Percentiles rank a stretch among this genome's conserved stretches.
Evolutionary conservation across 371 early-diverging fungal genomes (phyloP).

Genomic region (Funneliformis caledonium): DNA sequence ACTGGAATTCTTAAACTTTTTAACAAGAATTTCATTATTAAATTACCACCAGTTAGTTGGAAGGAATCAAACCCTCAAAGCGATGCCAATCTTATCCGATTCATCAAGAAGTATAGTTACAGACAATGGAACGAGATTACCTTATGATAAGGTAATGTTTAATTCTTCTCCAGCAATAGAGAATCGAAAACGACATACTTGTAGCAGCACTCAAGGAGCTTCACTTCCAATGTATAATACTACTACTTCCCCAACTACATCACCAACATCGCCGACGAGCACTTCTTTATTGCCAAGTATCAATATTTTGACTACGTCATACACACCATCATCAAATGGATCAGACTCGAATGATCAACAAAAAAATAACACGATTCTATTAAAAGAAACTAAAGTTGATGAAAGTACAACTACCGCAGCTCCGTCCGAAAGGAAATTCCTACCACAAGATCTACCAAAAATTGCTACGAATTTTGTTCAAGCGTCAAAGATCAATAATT

Average conservation of each 20-base stretch:
- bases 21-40: too few relatives aligned
- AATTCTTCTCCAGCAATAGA: not conserved
- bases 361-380: not conserved
- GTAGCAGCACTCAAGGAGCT: not conserved
- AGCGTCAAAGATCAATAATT: not conserved
- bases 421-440: not conserved
- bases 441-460: not conserved
- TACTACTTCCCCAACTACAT: not conserved
- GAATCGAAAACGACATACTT: not conserved
- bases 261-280: not conserved
- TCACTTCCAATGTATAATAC: not conserved
- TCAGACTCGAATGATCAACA: not conserved
- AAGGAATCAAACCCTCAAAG: not conserved
- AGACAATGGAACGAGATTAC: not conserved
- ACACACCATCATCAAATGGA: too few relatives aligned
- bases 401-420: not conserved
- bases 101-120: not conserved
- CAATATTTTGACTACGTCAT: not conserved
- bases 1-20: too few relatives aligned
- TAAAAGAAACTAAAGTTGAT: not conserved
- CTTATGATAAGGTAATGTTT: conserved; percentile 18
- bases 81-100: not conserved
- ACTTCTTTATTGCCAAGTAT: not conserved
- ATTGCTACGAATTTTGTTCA: not conserved
- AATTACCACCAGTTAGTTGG: not conserved